These are phyloP conservation scores for Penicillium sp. DNA, from an alignment of 2,329 filamentous ascomycete species.

Conservation along the genomic window DNA sequence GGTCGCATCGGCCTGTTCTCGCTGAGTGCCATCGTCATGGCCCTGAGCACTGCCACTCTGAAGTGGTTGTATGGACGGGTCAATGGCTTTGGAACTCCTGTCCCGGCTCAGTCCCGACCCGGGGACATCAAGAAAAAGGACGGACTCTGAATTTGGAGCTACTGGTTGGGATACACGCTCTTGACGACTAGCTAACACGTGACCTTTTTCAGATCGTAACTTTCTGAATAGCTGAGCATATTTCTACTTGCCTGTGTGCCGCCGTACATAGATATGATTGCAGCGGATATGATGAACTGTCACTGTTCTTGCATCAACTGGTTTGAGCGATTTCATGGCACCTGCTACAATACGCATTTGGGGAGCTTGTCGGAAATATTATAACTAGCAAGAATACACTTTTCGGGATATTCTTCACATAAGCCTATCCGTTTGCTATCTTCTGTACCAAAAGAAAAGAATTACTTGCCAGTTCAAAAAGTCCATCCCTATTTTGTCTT, in stretches of 20 bases:
- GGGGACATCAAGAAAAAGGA: constrained; percentile 31
- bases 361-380: not conserved
- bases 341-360: not conserved
- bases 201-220: no score
- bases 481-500: no score
- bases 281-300: not conserved
- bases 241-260: no score
- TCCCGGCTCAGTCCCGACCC: constrained; percentile 24
- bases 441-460: not conserved
- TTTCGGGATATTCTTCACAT: no score
- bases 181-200: no score
- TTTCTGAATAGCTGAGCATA: no score
- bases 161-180: no score
- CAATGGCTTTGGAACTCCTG: constrained; percentile 35
- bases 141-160: constrained; percentile 11
- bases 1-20: constrained; percentile 69
- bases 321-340: not conserved
- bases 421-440: no score
- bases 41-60: constrained; percentile 64
- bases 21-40: constrained; percentile 69
- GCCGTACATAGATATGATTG: no score
- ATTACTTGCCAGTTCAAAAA: no score
- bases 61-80: constrained; percentile 66
- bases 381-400: no score
- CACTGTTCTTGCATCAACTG: not conserved